Evolutionary conservation across 2,329 filamentous ascomycete species (phyloP).

Genomic region (Diaporthe vexans): DNA sequence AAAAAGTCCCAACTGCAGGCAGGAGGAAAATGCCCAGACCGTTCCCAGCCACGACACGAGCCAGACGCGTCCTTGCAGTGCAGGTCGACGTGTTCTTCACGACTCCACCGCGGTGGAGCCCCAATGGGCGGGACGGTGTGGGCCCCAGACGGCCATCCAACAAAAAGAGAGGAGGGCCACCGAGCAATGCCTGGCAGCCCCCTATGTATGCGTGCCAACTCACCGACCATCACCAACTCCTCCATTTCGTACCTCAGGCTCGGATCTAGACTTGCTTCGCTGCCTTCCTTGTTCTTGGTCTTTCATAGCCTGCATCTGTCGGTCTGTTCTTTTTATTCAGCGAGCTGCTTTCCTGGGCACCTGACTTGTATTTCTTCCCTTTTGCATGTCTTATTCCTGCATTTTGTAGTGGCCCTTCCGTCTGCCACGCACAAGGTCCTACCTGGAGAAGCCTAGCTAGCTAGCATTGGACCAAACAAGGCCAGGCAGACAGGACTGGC

Average conservation of each 20-base stretch:
- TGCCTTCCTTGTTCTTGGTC: neutral
- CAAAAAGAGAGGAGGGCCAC: slow-evolving; percentile 1
- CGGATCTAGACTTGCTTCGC: neutral
- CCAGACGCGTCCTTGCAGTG: slow-evolving; percentile 15
- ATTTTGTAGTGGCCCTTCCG: neutral
- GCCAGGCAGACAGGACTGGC: neutral
- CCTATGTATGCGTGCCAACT: slow-evolving; percentile 7
- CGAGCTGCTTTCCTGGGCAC: neutral
- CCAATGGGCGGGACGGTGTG: neutral
- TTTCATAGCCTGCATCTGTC: neutral
- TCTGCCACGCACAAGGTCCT: neutral
- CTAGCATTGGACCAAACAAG: neutral
- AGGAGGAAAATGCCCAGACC: neutral
- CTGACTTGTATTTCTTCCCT: neutral
- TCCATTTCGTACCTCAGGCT: neutral
- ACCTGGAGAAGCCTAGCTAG: neutral
- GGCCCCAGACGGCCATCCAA: neutral
- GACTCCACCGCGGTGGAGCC: slow-evolving; percentile 23
- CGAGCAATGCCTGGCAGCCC: neutral
- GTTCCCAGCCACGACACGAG: slow-evolving; percentile 31
- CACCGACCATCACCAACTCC: slow-evolving; percentile 4
- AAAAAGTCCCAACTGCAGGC: too few species aligned
- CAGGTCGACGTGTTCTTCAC: slow-evolving; percentile 26
- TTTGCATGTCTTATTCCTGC: neutral
- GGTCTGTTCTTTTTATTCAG: neutral